Base-by-base conservation (phyloP, 768 basidiomycete species). In the Neoboletus subvelutipes region DNA sequence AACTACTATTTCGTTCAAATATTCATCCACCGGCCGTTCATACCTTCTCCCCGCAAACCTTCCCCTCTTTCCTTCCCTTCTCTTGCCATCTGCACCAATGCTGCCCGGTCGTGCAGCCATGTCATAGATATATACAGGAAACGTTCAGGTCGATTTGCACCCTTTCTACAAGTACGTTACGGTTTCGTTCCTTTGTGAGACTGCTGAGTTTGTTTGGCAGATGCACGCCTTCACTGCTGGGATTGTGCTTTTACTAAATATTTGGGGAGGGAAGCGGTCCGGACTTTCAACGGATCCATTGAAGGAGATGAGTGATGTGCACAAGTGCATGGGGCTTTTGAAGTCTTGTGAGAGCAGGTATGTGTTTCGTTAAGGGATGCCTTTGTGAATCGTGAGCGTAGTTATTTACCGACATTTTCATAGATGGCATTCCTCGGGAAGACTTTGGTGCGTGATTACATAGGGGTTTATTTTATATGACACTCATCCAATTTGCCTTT, bases 41-140 rank as follows among this genome's bases (percentile, higher is more conserved):
- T 94, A 55, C 88, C 88, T 0, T 81, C 81, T 0, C 81, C 83
- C 3, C 74, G 78, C 45, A 83, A 83, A 54, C 78, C 77, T 0
- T 73, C 77, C 0, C 67, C 72, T 2, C 64, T 82, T 36, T 75
- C 77, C 1, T 81, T 85, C 63, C 84, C 74, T 65, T 86, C 90
- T 0, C 76, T 93, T 33, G 88, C 89, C 0, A 92, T 94, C 52
- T 93, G 91, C 69, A 84, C 87, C n/a, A 93, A 92, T 58, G 85
- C 92, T 0, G 88, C 92, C 2, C 78, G 90, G 9, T 90, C 88
- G 1, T 86, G 82, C 56, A 82, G 81, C 39, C 88, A 87, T 65
- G 80, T 94, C 29, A 69, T 88, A 20, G 89, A 92, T 61, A 73
- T 82, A 3, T 78, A 82, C 50, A 72, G 78, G 48, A 73, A 66